Evolutionary conservation across 768 basidiomycete genomes (phyloP), one percentile per base, ranked within the genome.

Genomic region (Gloeostereum incarnatum): DNA sequence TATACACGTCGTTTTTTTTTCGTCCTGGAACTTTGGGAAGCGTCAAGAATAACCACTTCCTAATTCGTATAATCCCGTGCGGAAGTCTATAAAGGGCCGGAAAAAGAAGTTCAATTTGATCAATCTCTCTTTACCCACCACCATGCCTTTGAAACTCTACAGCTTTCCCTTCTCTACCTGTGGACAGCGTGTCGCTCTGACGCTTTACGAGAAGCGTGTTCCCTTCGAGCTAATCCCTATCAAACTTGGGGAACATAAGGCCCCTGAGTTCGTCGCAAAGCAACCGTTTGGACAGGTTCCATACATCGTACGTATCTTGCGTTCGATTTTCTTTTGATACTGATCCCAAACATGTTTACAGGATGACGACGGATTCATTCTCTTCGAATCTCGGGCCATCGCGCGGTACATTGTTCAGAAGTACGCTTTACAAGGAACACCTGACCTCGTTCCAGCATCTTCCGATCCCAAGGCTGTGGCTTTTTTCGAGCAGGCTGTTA

Each of bases 311-410:
- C 38, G 45, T 41, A 18, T 16, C 14, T 35, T 33, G n/a, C n/a
- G n/a, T n/a, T n/a, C n/a, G n/a, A n/a, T n/a, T n/a, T n/a, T n/a
- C n/a, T n/a, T n/a, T n/a, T n/a, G n/a, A n/a, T n/a, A n/a, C n/a
- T n/a, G n/a, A n/a, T n/a, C n/a, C n/a, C n/a, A n/a, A n/a, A n/a
- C n/a, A n/a, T 29, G 22, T 20, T 21, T 22, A 25, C 30, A 72
- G 68, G 62, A 76, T 36, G 78, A 82, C 18, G 77, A 76, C 27
- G 80, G 77, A 3, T 73, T 82, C 52, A 56, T 69, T 40, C 47
- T 86, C n/a, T 81, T 69, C 56, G 79, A 81, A 49, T 69, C 66
- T 26, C 73, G 78, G 21, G 78, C 78, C 0, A 81, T 83, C 36
- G 50, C 51, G 6, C 71, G 75, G 13, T 85, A 82, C 53, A 51